Conservation (phyloP, 2,329 filamentous ascomycete species). For the Beauveria sp. region DNA sequence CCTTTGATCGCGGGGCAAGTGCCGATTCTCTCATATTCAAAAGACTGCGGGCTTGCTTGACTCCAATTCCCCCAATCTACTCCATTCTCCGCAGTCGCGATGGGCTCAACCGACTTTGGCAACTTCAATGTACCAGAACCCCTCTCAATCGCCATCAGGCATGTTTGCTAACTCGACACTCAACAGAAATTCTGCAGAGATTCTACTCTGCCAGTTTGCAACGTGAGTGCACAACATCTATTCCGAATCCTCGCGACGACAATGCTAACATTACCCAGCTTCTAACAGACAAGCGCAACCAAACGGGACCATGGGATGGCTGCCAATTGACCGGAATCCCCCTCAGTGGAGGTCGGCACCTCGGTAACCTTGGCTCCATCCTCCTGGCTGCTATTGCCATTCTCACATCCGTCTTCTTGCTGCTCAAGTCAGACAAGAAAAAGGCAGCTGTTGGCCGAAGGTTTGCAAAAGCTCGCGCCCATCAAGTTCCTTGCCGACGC, state of each 20-base stretch:
- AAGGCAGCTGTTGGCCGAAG: constrained; percentile 88
- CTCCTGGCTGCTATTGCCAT: constrained; percentile 74
- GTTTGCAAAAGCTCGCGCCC: constrained; percentile 37
- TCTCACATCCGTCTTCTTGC: constrained; percentile 53
- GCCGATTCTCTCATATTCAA: not conserved
- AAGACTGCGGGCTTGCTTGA: not conserved
- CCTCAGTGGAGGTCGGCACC: constrained; percentile 54
- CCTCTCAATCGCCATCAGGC: constrained; percentile 12
- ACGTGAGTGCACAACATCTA: constrained; percentile 48
- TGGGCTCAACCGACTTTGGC: constrained; percentile 55
- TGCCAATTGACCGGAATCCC: constrained; percentile 71
- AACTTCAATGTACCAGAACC: constrained; percentile 45
- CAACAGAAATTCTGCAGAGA: constrained; percentile 72
- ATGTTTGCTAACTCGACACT: constrained; percentile 4
- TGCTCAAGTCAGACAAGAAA: constrained; percentile 80
- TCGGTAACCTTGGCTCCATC: constrained; percentile 92
- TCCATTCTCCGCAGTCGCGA: constrained; percentile 28
- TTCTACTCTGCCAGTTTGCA: constrained; percentile 76
- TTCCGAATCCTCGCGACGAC: not conserved
- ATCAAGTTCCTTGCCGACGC: not conserved
- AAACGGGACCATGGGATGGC: constrained; percentile 54
- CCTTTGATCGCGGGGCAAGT: not conserved
- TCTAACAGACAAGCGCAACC: constrained; percentile 52
- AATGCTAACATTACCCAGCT: constrained; percentile 40
- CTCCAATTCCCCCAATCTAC: not conserved